Conservation (phyloP, 148 eudicot genomes). For the Camellia sinensis region DNA sequence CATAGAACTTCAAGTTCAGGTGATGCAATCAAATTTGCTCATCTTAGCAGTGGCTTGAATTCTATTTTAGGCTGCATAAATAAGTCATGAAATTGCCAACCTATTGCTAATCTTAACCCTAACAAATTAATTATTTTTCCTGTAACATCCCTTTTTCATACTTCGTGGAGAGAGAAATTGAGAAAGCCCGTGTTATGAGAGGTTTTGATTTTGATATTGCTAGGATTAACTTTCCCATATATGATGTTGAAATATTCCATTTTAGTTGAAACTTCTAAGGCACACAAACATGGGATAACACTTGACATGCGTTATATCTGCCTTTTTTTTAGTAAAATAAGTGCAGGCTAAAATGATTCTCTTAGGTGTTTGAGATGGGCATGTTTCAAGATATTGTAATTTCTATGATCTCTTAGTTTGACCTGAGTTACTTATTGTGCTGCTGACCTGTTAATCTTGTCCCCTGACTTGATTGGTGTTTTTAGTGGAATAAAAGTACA, state of each 20-base stretch:
- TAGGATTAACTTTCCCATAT: neutral
- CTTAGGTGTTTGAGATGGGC: no score
- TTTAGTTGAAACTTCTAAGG: neutral
- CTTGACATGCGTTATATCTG: no score
- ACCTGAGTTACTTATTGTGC: neutral
- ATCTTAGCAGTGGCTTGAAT: no score
- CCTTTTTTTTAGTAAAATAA: no score
- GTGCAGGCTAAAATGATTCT: no score
- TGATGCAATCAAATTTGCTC: no score
- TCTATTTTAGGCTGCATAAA: neutral
- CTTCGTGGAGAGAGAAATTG: neutral
- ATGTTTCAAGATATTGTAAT: neutral
- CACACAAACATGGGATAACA: neutral
- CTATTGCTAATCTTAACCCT: neutral
- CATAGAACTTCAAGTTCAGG: no score
- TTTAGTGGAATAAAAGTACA: neutral
- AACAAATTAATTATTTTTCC: neutral
- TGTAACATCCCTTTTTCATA: no score
- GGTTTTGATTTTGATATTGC: conserved; percentile 5
- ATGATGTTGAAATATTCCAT: neutral
- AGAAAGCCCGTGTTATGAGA: neutral
- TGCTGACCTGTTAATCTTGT: neutral
- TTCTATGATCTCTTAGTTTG: neutral
- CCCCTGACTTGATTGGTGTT: neutral
- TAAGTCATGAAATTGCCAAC: no score